These are phyloP conservation scores for Penicillium parvum DNA, from an alignment of 495 filamentous ascomycete species.

Conservation along the genomic window DNA sequence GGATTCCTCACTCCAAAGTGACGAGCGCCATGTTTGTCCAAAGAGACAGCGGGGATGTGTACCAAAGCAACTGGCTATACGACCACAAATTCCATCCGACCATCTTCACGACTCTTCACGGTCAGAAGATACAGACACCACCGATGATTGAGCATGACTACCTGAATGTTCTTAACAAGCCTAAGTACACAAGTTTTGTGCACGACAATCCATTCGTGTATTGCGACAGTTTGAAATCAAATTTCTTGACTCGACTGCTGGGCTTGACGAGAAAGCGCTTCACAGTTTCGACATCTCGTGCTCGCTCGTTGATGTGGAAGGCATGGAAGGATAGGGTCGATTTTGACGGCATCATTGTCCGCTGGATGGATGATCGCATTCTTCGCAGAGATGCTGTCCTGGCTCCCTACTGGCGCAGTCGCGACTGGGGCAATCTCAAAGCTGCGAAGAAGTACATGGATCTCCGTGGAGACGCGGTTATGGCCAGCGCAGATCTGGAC, in stretches of 20 bases:
- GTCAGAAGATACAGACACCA: constrained; percentile 50
- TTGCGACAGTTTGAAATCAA: constrained; percentile 46
- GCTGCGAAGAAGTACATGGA: constrained; percentile 54
- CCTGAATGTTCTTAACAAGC: constrained; percentile 52
- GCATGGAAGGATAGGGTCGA: constrained; percentile 56
- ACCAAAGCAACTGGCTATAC: constrained; percentile 53
- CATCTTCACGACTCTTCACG: constrained; percentile 55
- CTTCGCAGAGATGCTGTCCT: constrained; percentile 53
- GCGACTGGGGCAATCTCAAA: constrained; percentile 51
- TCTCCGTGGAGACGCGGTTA: constrained; percentile 52
- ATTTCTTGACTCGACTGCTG: constrained; percentile 42
- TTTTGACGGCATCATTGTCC: constrained; percentile 56
- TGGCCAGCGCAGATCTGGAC: constrained; percentile 58
- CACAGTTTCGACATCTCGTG: constrained; percentile 52
- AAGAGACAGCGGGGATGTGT: constrained; percentile 42
- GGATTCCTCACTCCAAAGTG: constrained; percentile 58
- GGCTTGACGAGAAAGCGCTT: constrained; percentile 47
- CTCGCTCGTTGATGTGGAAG: constrained; percentile 60
- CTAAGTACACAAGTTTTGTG: constrained; percentile 48
- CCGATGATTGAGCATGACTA: constrained; percentile 56
- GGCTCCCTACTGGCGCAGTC: constrained; percentile 52
- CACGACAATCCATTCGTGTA: constrained; percentile 55
- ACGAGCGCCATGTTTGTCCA: constrained; percentile 56
- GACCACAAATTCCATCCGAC: constrained; percentile 61
- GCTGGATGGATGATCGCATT: constrained; percentile 60